Conservation (phyloP, 495 filamentous ascomycete genomes). For the Penicillium canescens region DNA sequence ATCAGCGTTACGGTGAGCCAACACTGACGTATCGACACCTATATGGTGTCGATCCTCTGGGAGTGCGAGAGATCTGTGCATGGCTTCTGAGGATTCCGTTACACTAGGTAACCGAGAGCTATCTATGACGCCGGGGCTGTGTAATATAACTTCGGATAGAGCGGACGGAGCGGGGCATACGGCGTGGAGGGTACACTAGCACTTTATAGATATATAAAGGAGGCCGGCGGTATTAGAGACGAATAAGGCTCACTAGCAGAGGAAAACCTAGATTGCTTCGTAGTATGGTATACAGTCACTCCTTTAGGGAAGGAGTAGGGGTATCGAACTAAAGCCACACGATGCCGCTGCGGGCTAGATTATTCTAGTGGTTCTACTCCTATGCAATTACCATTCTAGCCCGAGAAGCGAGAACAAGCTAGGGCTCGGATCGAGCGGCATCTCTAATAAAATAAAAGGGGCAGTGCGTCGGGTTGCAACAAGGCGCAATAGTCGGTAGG, state of each 20-base stretch:
- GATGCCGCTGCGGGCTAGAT: conserved; percentile 14
- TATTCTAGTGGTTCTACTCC: too few species aligned
- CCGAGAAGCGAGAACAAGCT: conserved; percentile 13
- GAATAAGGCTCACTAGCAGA: conserved; percentile 7
- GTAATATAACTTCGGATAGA: not conserved
- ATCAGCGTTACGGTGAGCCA: too few species aligned
- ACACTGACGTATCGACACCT: too few species aligned
- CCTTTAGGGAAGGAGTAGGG: conserved; percentile 9
- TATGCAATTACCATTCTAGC: conserved; percentile 14
- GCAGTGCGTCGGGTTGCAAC: conserved; percentile 18
- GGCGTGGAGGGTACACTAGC: conserved; percentile 1
- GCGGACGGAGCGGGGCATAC: not conserved
- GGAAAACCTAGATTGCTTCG: conserved; percentile 10
- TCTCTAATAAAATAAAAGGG: conserved; percentile 21
- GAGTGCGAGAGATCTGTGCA: too few species aligned
- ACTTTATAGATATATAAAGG: conserved; percentile 6
- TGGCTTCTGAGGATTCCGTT: too few species aligned
- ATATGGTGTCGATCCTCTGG: too few species aligned
- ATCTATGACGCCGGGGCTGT: not conserved
- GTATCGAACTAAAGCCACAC: conserved; percentile 11
- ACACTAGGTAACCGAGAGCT: not conserved
- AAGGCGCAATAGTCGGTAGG: conserved; percentile 16
- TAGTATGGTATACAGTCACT: conserved; percentile 7
- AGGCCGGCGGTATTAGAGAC: conserved; percentile 10
- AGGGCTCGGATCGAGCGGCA: conserved; percentile 18